Evolutionary conservation across 257 asterid genomes (phyloP), one percentile per base, ranked within the genome.

Genomic region (Catharanthus roseus): DNA sequence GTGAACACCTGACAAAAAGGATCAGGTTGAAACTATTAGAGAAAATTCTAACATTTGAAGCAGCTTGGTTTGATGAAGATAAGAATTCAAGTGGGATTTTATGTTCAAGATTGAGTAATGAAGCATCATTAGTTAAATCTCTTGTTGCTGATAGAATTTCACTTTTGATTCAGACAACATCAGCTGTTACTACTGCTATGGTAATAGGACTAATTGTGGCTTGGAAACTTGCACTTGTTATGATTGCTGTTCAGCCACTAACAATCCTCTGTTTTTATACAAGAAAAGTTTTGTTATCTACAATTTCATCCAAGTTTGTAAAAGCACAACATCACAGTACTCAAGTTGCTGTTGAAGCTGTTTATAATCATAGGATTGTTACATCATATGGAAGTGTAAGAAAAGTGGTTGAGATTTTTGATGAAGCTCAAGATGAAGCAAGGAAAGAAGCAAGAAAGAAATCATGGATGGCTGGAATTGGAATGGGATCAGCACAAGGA

Each of bases 401-500:
- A 11, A 87, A 89, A 71, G 91, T 91, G 65, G 91, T 91, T 10
- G 68, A 70, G 77, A 85, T 91, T 1, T 91, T 91, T 15, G 90
- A 91, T 36, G 81, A 78, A 60, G 92, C 96, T 65, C 96, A 91
- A 62, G 96, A 91, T 31, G 90, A 86, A 82, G 89, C 95, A 34
- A 83, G 97, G 72, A 89, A 75, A 74, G 93, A 87, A 82, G 97
- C 91, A 4, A 78, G 79, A 19, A 89, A 83, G 84, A 91, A 91
- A 66, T 80, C 97, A 10, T 87, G 88, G 86, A 82, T 91, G 1
- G 97, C 97, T 0, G 96, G 96, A 31, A 71, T 85, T 1, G 97
- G 96, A 8, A 91, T 91, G 15, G 97, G 96, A n/a, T 91, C 95
- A 29, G 97, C 97, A 57, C 97, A 91, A 24, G 95, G 97, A n/a